phyloP scores from a whole-genome alignment of 352 stramenopile species.

The Pythium guiyangense region DNA sequence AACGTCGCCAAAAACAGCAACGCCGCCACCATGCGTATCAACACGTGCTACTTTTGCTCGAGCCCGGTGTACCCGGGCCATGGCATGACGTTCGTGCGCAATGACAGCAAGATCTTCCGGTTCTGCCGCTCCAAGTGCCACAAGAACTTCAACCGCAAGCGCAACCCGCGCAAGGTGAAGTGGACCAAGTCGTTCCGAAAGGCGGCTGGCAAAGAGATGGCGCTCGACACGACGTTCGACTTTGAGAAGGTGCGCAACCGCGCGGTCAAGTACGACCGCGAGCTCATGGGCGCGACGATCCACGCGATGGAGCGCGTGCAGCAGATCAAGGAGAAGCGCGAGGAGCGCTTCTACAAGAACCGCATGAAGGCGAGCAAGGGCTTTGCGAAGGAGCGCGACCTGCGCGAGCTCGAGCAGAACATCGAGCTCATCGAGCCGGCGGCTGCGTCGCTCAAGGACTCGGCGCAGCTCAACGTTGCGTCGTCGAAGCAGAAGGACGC shows the following conservation, averaged over 20 bases:
- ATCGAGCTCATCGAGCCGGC: constrained; percentile 83
- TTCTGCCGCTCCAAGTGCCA: constrained; percentile 99
- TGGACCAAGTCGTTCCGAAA: constrained; percentile 99
- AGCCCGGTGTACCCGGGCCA: constrained; percentile 99
- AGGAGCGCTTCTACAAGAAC: constrained; percentile 97
- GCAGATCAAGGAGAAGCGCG: constrained; percentile 96
- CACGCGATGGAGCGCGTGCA: constrained; percentile 97
- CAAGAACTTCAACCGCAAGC: constrained; percentile 99
- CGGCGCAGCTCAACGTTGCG: constrained; percentile 65
- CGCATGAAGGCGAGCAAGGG: constrained; percentile 91
- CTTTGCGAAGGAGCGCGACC: constrained; percentile 73
- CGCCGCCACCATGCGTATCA: constrained; percentile 90
- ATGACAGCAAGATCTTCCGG: constrained; percentile 99
- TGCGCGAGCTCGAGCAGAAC: constrained; percentile 82
- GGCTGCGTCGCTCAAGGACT: constrained; percentile 64
- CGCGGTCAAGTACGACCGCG: constrained; percentile 98
- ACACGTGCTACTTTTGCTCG: constrained; percentile 99
- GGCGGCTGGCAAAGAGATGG: constrained; percentile 98
- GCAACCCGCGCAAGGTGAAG: constrained; percentile 99
- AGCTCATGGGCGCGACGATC: constrained; percentile 98
- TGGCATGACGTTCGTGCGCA: constrained; percentile 98
- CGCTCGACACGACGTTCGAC: constrained; percentile 99
- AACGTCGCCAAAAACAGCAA: too few relatives aligned
- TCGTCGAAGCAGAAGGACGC: constrained; percentile 62
- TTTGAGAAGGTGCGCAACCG: constrained; percentile 99